phyloP scores from a whole-genome alignment of 306 rosid species.

The Luffa acutangula region DNA sequence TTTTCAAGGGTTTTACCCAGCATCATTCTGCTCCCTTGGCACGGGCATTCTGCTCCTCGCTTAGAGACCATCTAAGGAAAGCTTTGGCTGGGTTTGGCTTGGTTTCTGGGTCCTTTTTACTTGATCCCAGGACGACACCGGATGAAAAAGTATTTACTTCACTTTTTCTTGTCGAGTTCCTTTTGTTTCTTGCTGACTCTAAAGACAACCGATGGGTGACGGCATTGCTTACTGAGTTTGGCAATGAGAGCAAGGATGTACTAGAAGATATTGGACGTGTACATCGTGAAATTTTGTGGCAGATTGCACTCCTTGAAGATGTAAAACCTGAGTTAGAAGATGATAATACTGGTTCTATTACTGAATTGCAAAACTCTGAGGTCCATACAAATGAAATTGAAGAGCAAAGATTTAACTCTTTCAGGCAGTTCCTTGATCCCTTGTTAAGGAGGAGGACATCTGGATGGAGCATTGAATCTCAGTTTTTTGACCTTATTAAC shows the following conservation, averaged over 20 bases:
- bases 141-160: conserved; percentile 60
- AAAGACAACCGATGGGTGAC: conserved; percentile 94
- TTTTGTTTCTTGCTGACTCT: conserved; percentile 89
- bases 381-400: conserved; percentile 53
- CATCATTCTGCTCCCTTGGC: conserved; percentile 85
- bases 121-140: conserved; percentile 61
- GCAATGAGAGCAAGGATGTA: conserved; percentile 78
- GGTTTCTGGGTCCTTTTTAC: conserved; percentile 47
- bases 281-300: conserved; percentile 87
- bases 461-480: conserved; percentile 94
- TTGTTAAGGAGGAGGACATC: conserved; percentile 69
- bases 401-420: conserved; percentile 81
- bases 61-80: conserved; percentile 62
- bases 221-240: conserved; percentile 80
- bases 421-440: conserved; percentile 91
- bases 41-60: conserved; percentile 78
- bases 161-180: conserved; percentile 81
- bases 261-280: conserved; percentile 72
- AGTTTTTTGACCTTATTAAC: conserved; percentile 80
- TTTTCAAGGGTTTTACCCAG: conserved; percentile 86
- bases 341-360: conserved; percentile 43
- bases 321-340: conserved; percentile 58
- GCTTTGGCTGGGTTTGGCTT: conserved; percentile 54
- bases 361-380: conserved; percentile 63
- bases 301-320: conserved; percentile 81